phyloP scores from a whole-genome alignment of 1,284 basidiomycete genomes.

The Hymenochaete sp. region DNA sequence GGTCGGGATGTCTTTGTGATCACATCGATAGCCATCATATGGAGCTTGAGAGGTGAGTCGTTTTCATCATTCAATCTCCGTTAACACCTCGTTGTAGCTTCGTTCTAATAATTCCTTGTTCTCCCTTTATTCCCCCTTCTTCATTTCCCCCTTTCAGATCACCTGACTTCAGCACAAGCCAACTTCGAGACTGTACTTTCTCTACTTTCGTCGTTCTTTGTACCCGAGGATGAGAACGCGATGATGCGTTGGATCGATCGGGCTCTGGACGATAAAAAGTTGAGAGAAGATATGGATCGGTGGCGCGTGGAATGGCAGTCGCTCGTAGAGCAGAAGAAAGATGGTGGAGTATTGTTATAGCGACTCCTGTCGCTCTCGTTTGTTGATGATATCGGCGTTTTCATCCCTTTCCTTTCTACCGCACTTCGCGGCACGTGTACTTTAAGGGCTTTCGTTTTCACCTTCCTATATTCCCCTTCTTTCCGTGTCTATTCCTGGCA shows the following conservation, averaged over 20 bases:
- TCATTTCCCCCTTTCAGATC: slow-evolving; percentile 44
- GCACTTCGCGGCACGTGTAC: background rate
- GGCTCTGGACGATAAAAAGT: slow-evolving; percentile 59
- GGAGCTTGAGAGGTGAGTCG: slow-evolving; percentile 76
- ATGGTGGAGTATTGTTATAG: slow-evolving; percentile 57
- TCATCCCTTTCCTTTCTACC: background rate
- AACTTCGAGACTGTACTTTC: slow-evolving; percentile 88
- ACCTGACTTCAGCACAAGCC: slow-evolving; percentile 66
- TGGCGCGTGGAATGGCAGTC: slow-evolving; percentile 71
- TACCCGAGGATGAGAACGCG: slow-evolving; percentile 79
- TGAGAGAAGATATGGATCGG: slow-evolving; percentile 55
- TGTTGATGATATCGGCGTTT: slow-evolving; percentile 1
- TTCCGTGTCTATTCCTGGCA: background rate
- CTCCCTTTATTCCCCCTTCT: slow-evolving; percentile 3
- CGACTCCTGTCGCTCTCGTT: background rate
- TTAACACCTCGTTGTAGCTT: background rate
- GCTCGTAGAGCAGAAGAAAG: slow-evolving; percentile 58
- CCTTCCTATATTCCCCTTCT: background rate
- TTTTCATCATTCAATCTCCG: no score
- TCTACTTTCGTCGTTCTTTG: slow-evolving; percentile 83
- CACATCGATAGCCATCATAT: slow-evolving; percentile 81
- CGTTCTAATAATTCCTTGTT: slow-evolving; percentile 10
- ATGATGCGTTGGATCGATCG: slow-evolving; percentile 75
- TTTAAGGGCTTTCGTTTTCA: background rate
- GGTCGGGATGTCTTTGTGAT: slow-evolving; percentile 85